Conservation (phyloP, 108 stramenopile genomes). For the Nannochloropsis granulata region DNA sequence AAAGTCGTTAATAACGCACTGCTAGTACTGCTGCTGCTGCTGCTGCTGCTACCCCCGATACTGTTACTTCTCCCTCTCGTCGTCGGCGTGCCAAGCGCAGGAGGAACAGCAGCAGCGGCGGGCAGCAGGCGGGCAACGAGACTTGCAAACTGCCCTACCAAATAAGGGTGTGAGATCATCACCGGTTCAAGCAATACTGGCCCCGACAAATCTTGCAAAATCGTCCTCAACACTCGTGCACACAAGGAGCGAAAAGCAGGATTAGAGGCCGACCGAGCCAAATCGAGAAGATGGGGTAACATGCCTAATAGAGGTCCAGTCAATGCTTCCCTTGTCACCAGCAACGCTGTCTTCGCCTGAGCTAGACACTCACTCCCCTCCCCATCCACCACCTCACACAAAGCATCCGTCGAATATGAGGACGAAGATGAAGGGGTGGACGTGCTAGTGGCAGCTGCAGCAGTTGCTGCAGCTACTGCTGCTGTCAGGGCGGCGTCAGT, state of each 20-base stretch:
- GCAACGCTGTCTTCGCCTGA: background rate
- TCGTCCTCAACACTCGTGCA: background rate
- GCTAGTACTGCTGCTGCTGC: background rate
- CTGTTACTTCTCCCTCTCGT: background rate
- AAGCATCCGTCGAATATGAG: background rate
- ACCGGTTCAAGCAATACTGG: background rate
- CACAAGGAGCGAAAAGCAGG: background rate
- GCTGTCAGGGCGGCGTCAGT: background rate
- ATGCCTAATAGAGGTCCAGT: background rate
- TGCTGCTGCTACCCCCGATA: background rate
- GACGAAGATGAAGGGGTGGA: background rate
- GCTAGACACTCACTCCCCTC: background rate
- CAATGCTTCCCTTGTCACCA: background rate
- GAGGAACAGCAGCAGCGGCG: background rate
- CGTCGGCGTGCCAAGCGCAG: background rate
- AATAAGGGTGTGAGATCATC: background rate
- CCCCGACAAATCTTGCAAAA: background rate
- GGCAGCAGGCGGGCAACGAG: background rate
- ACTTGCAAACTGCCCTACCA: background rate
- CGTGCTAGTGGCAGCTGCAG: background rate
- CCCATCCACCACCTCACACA: background rate
- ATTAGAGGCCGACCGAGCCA: background rate
- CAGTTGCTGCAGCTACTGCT: background rate
- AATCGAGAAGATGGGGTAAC: background rate
- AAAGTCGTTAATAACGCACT: background rate